Evolutionary conservation across 768 basidiomycete species (phyloP).

Genomic region (Podaxis sp.): DNA sequence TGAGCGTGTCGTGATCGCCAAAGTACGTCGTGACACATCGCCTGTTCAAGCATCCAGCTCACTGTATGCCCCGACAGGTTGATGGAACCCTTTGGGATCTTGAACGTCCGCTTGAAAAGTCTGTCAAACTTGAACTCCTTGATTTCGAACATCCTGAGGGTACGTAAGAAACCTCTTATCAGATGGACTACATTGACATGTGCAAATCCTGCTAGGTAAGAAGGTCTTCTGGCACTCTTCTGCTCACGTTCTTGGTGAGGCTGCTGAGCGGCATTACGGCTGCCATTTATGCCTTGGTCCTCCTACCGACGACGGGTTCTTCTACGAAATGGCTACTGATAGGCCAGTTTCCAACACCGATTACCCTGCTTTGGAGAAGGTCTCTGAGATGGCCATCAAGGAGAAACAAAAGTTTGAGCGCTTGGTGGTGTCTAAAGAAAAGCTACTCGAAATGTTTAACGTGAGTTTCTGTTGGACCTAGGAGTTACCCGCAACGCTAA

Average conservation of each 20-base stretch:
- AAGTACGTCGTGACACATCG: constrained; percentile 44
- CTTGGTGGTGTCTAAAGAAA: constrained; percentile 88
- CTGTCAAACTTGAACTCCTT: constrained; percentile 76
- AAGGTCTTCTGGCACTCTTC: constrained; percentile 99
- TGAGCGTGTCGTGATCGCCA: constrained; percentile 89
- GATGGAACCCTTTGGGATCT: constrained; percentile 90
- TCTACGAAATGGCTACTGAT: constrained; percentile 97
- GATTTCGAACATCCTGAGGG: constrained; percentile 94
- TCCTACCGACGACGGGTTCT: constrained; percentile 97
- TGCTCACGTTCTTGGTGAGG: constrained; percentile 96
- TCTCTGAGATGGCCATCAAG: constrained; percentile 85
- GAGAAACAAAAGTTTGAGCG: constrained; percentile 98
- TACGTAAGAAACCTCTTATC: constrained; percentile 18
- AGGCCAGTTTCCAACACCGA: constrained; percentile 79
- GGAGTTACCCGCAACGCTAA: constrained; percentile 4
- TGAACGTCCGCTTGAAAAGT: constrained; percentile 86
- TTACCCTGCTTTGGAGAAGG: constrained; percentile 84
- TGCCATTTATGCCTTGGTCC: constrained; percentile 97
- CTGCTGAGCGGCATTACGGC: constrained; percentile 93
- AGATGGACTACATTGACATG: not conserved
- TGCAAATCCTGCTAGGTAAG: constrained; percentile 53
- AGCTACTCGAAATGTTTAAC: constrained; percentile 93
- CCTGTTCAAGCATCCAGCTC: not conserved
- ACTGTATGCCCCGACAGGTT: constrained; percentile 44
- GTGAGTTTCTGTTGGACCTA: constrained; percentile 41